Percentiles rank a stretch among this genome's conserved stretches.
phyloP scores from a whole-genome alignment of 768 basidiomycete genomes.

The Tylopilus cervinicoccineus region DNA sequence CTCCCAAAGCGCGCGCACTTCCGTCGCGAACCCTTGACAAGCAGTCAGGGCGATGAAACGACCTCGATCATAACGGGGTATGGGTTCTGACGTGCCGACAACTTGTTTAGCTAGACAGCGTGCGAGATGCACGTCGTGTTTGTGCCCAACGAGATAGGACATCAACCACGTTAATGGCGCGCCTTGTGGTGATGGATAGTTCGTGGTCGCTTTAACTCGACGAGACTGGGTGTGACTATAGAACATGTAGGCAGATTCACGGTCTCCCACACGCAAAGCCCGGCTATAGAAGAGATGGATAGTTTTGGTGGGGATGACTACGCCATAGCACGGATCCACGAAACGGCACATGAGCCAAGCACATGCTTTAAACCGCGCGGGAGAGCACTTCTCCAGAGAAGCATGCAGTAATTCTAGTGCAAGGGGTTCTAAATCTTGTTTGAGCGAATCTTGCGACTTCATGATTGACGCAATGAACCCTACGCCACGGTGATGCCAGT shows the following conservation, averaged over 20 bases:
- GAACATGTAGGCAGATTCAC: constrained; percentile 39
- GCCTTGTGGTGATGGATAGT: constrained; percentile 50
- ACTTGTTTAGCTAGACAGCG: constrained; percentile 50
- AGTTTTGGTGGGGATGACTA: constrained; percentile 40
- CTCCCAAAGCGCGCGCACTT: constrained; percentile 56
- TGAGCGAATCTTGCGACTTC: constrained; percentile 20
- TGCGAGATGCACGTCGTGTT: constrained; percentile 42
- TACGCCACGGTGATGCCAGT: constrained; percentile 44
- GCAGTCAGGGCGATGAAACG: constrained; percentile 47
- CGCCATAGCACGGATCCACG: constrained; percentile 26
- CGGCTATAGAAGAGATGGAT: constrained; percentile 45
- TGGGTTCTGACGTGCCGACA: constrained; percentile 34
- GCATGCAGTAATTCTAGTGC: constrained; percentile 43
- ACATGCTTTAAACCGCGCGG: constrained; percentile 36
- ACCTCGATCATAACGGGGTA: constrained; percentile 46
- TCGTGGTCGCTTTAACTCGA: constrained; percentile 27
- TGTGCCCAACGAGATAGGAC: constrained; percentile 36
- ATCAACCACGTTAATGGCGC: constrained; percentile 51
- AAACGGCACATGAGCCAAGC: constrained; percentile 39
- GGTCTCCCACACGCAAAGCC: constrained; percentile 30
- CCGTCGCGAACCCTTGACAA: constrained; percentile 40
- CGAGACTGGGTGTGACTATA: constrained; percentile 43
- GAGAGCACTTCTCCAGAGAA: constrained; percentile 35
- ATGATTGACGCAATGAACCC: constrained; percentile 34
- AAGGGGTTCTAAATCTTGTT: constrained; percentile 30